A percentile compares a stretch with the other conserved stretches of the same genome.
phyloP scores from a whole-genome alignment of 2,329 filamentous ascomycete species.

The Apiospora hydei region DNA sequence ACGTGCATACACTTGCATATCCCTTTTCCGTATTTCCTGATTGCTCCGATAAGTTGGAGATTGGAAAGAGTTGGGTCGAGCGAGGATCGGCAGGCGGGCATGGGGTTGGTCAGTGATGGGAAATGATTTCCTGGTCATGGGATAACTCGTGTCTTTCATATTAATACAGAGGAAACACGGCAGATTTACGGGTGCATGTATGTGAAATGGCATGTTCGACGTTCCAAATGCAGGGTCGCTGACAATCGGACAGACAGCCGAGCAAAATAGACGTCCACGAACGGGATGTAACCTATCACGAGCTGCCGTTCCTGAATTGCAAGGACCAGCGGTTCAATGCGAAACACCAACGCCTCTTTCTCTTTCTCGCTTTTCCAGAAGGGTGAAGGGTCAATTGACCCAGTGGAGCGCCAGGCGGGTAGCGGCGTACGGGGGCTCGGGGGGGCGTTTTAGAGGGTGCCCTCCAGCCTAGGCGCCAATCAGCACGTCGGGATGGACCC shows the following conservation, averaged over 20 bases:
- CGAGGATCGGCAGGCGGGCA: neutral
- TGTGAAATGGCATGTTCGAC: neutral
- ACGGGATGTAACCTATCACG: conserved; percentile 17
- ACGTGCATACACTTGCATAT: neutral
- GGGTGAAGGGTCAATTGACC: conserved; percentile 2
- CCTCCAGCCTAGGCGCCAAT: neutral
- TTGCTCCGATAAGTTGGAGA: neutral
- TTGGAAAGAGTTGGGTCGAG: neutral
- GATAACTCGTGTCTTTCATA: neutral
- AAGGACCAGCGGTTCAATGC: conserved; percentile 16
- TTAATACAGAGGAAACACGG: neutral
- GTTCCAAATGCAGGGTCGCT: too few relatives aligned
- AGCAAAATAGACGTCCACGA: neutral
- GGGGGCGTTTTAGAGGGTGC: neutral
- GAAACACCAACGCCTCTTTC: conserved; percentile 4
- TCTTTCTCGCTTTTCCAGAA: neutral
- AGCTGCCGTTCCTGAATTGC: neutral
- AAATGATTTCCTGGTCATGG: neutral
- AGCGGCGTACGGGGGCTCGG: neutral
- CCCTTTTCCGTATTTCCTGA: conserved; percentile 1
- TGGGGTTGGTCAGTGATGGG: neutral
- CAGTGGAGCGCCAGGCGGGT: conserved; percentile 1
- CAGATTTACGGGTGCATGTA: neutral
- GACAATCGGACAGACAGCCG: neutral
- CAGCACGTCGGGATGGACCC: neutral